Evolutionary conservation across 2,329 filamentous ascomycete genomes (phyloP).

Genomic region (Didymella glomerata): DNA sequence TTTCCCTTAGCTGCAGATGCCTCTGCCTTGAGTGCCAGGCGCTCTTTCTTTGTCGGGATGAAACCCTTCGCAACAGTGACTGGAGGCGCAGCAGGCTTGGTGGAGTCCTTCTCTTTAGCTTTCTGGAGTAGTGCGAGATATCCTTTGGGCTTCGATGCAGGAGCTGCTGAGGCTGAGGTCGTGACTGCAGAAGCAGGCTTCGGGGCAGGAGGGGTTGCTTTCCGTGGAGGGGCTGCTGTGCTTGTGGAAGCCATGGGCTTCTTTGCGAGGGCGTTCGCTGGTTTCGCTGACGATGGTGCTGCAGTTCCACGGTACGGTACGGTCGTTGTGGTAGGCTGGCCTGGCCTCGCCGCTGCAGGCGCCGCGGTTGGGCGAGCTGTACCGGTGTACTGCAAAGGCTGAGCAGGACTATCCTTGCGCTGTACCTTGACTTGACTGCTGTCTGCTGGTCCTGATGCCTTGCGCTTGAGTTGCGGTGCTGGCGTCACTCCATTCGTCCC

Average conservation of each 20-base stretch:
- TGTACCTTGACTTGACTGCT: constrained; percentile 43
- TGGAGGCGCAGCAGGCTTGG: constrained; percentile 64
- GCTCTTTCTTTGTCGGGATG: constrained; percentile 67
- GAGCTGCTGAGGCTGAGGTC: constrained; percentile 34
- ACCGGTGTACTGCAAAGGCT: constrained; percentile 37
- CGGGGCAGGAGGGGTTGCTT: constrained; percentile 31
- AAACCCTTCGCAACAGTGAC: constrained; percentile 73
- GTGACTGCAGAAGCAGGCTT: constrained; percentile 33
- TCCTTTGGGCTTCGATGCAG: constrained; percentile 70
- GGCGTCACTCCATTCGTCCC: constrained; percentile 42
- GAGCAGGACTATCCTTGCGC: constrained; percentile 43
- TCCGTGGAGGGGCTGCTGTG: constrained; percentile 28
- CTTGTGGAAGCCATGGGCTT: constrained; percentile 33
- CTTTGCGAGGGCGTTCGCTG: constrained; percentile 34
- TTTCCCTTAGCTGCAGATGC: constrained; percentile 52
- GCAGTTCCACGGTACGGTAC: constrained; percentile 53
- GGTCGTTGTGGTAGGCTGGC: constrained; percentile 29
- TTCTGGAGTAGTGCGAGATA: constrained; percentile 78
- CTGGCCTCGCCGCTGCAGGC: constrained; percentile 36
- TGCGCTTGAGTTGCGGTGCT: constrained; percentile 52
- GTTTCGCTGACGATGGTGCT: constrained; percentile 36
- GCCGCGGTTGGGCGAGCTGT: constrained; percentile 36
- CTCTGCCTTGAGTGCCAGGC: constrained; percentile 56
- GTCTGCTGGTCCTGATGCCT: constrained; percentile 49
- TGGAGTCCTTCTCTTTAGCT: constrained; percentile 67